Conservation (phyloP, 345 rosid species). For the Populus ilicifolia region DNA sequence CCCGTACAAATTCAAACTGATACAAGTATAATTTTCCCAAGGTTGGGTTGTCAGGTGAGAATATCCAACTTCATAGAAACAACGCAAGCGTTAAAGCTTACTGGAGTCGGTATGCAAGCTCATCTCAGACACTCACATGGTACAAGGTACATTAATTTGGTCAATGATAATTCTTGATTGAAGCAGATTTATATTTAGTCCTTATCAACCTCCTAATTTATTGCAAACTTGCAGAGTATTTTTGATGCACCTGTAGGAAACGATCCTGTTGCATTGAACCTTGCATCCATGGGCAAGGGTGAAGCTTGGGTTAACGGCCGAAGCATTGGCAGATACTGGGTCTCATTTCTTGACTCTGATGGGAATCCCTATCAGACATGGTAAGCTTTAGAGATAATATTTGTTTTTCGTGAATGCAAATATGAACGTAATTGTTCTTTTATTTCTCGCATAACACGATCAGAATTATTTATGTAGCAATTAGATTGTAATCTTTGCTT, state of each 20-base stretch:
- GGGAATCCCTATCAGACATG: slow-evolving; percentile 63
- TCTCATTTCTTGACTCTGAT: slow-evolving; percentile 39
- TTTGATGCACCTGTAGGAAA: slow-evolving; percentile 53
- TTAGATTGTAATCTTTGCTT: neutral
- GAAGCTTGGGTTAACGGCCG: slow-evolving; percentile 74
- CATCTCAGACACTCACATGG: slow-evolving; percentile 54
- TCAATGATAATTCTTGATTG: neutral
- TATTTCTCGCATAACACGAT: neutral
- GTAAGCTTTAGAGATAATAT: slow-evolving; percentile 23
- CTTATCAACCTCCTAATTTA: neutral
- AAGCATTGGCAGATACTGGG: slow-evolving; percentile 70
- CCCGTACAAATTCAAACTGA: neutral
- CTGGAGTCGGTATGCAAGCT: slow-evolving; percentile 44
- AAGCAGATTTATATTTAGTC: neutral
- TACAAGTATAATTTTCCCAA: slow-evolving; percentile 4
- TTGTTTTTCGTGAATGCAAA: neutral
- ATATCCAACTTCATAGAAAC: slow-evolving; percentile 33
- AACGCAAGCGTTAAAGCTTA: slow-evolving; percentile 32
- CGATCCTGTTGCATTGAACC: slow-evolving; percentile 53
- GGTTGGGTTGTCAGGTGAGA: slow-evolving; percentile 73
- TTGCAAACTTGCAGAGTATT: slow-evolving; percentile 29
- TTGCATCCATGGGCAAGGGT: slow-evolving; percentile 69
- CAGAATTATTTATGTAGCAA: neutral
- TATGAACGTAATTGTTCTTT: neutral
- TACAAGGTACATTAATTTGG: slow-evolving; percentile 47